These are phyloP conservation scores for Torulaspora microellipsoides DNA, from an alignment of 805 yeast species.

Conservation along the genomic window DNA sequence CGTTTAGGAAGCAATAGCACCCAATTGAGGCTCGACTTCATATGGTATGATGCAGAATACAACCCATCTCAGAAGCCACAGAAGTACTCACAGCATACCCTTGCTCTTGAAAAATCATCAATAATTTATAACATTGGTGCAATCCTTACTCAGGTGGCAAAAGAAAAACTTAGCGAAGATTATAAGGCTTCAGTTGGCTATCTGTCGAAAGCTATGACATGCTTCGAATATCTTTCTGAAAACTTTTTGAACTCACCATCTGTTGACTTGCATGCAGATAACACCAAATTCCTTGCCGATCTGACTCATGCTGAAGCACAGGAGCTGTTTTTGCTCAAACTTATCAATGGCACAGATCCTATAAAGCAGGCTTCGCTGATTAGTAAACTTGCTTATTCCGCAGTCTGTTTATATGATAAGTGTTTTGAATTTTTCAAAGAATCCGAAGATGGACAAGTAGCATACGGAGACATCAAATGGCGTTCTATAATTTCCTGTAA, in stretches of 20 bases:
- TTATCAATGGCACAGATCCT: slow-evolving; percentile 38
- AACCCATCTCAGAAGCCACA: slow-evolving; percentile 30
- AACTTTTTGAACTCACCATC: slow-evolving; percentile 89
- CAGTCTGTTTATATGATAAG: slow-evolving; percentile 51
- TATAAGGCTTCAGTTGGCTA: slow-evolving; percentile 55
- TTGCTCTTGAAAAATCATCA: slow-evolving; percentile 88
- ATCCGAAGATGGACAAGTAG: slow-evolving; percentile 29
- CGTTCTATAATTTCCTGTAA: slow-evolving; percentile 48
- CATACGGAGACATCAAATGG: slow-evolving; percentile 50
- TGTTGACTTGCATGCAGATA: slow-evolving; percentile 64
- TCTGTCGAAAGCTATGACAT: slow-evolving; percentile 75
- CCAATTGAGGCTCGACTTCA: slow-evolving; percentile 56
- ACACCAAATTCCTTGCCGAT: slow-evolving; percentile 57
- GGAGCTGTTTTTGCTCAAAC: slow-evolving; percentile 68
- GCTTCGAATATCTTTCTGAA: slow-evolving; percentile 64
- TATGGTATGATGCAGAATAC: slow-evolving; percentile 76
- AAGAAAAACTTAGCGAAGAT: slow-evolving; percentile 36
- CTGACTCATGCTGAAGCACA: slow-evolving; percentile 85
- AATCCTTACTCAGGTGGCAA: slow-evolving; percentile 49
- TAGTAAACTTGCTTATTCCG: slow-evolving; percentile 67
- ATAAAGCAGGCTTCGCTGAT: slow-evolving; percentile 62
- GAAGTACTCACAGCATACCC: slow-evolving; percentile 62
- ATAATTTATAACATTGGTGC: slow-evolving; percentile 75
- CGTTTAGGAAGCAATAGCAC: slow-evolving; percentile 63
- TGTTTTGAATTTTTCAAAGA: slow-evolving; percentile 44